Conservation (phyloP, 257 asterid species). For the Solanum pinnatisectum region DNA sequence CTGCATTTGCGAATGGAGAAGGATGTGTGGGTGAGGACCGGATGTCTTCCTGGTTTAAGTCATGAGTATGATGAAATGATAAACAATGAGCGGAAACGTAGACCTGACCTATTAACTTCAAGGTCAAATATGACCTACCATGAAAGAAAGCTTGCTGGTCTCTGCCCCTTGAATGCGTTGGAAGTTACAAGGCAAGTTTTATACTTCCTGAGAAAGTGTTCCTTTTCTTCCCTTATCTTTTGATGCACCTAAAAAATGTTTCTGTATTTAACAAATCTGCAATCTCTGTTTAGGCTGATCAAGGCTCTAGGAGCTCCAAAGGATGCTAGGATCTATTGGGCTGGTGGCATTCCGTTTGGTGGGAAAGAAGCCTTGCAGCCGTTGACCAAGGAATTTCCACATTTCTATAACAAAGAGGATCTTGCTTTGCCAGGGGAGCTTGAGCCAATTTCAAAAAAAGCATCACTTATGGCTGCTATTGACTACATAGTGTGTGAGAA, state of each 20-base stretch:
- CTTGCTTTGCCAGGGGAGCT: conserved; percentile 73
- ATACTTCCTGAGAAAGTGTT: background rate
- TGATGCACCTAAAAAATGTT: background rate
- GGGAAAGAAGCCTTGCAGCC: conserved; percentile 69
- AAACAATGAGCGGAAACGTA: conserved; percentile 49
- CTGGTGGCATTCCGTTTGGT: conserved; percentile 85
- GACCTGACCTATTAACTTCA: conserved; percentile 67
- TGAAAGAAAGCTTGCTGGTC: conserved; percentile 67
- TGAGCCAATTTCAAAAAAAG: conserved; percentile 59
- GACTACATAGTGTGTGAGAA: conserved; percentile 74
- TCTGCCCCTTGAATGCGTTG: conserved; percentile 73
- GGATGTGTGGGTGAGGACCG: conserved; percentile 94
- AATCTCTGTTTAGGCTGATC: conserved; percentile 41
- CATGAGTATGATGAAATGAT: conserved; percentile 53
- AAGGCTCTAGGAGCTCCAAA: conserved; percentile 85
- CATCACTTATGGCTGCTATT: conserved; percentile 74
- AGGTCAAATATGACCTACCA: conserved; percentile 77
- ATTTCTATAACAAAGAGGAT: conserved; percentile 81
- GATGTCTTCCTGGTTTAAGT: conserved; percentile 81
- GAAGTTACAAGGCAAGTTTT: conserved; percentile 51
- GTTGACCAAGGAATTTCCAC: conserved; percentile 52
- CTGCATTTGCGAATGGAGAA: conserved; percentile 91
- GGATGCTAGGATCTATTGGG: conserved; percentile 67
- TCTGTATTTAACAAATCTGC: background rate
- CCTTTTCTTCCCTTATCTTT: background rate